Conservation (phyloP, 306 rosid genomes). For the Begonia masoniana region DNA sequence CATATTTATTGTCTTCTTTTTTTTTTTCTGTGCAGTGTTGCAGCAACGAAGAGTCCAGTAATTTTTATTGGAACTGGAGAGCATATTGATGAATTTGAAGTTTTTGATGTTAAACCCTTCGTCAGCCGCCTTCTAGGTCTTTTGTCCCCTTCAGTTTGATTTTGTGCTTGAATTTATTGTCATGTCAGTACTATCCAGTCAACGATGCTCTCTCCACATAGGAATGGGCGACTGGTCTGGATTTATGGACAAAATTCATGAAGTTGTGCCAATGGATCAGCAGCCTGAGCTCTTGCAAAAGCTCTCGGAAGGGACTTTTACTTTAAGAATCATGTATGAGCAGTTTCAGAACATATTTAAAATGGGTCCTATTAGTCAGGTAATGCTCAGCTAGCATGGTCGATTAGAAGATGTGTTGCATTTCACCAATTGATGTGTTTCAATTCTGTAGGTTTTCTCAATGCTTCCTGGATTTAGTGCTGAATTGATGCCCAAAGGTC, state of each 20-base stretch:
- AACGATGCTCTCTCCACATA: slow-evolving; percentile 12
- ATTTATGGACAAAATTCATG: slow-evolving; percentile 74
- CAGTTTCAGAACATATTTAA: slow-evolving; percentile 69
- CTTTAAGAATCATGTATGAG: slow-evolving; percentile 79
- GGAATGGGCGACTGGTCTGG: slow-evolving; percentile 94
- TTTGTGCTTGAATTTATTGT: slow-evolving; percentile 5
- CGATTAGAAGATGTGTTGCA: not conserved
- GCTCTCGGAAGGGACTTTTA: slow-evolving; percentile 74
- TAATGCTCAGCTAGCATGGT: slow-evolving; percentile 8
- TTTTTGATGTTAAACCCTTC: slow-evolving; percentile 74
- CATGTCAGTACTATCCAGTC: not conserved
- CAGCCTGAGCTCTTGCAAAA: slow-evolving; percentile 78
- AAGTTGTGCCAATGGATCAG: slow-evolving; percentile 90
- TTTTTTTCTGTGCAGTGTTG: slow-evolving; percentile 38
- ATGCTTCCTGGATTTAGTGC: slow-evolving; percentile 78
- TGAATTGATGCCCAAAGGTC: slow-evolving; percentile 80
- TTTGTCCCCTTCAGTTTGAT: slow-evolving; percentile 2
- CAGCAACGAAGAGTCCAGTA: slow-evolving; percentile 85
- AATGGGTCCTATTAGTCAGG: slow-evolving; percentile 76
- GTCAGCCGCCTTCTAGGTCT: slow-evolving; percentile 76
- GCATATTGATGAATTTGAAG: slow-evolving; percentile 85
- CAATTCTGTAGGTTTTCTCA: slow-evolving; percentile 39
- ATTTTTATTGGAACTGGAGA: slow-evolving; percentile 81
- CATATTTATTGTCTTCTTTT: slow-evolving; percentile 1
- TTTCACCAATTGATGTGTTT: not conserved